Evolutionary conservation across 805 yeast genomes (phyloP).

Genomic region (Schizosaccharomyces cryophilus): DNA sequence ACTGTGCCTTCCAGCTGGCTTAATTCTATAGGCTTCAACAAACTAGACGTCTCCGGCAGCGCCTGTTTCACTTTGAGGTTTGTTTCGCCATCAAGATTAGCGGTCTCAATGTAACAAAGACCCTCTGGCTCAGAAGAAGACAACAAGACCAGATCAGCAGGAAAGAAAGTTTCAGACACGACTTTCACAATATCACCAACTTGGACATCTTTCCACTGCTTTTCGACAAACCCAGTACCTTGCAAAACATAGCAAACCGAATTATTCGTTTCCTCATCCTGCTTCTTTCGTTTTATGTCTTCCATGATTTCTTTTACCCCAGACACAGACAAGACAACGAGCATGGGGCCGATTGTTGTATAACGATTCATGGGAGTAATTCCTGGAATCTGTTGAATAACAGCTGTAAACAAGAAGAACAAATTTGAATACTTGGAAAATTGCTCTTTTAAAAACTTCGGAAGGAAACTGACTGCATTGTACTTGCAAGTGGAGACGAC

Average conservation of each 20-base stretch:
- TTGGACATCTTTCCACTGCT: constrained; percentile 62
- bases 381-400: constrained; percentile 87
- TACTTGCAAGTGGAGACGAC: constrained; percentile 89
- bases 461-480: constrained; percentile 75
- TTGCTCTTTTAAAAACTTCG: constrained; percentile 87
- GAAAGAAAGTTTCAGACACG: constrained; percentile 68
- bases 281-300: constrained; percentile 65
- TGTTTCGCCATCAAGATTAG: constrained; percentile 93
- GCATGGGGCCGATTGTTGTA: constrained; percentile 79
- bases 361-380: constrained; percentile 91
- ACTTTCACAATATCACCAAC: constrained; percentile 85
- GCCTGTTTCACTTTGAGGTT: constrained; percentile 88
- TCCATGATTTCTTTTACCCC: constrained; percentile 80
- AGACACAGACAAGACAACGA: constrained; percentile 66
- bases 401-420: constrained; percentile 75
- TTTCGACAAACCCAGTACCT: constrained; percentile 36
- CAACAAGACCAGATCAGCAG: constrained; percentile 69
- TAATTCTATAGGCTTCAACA: constrained; percentile 41
- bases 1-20: constrained; percentile 32
- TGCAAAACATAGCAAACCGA: constrained; percentile 48
- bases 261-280: constrained; percentile 72
- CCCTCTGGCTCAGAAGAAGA: constrained; percentile 97
- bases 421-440: constrained; percentile 90
- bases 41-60: constrained; percentile 43
- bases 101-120: constrained; percentile 87